Conservation (phyloP, 768 basidiomycete species). For the Tulasnella calospora region DNA sequence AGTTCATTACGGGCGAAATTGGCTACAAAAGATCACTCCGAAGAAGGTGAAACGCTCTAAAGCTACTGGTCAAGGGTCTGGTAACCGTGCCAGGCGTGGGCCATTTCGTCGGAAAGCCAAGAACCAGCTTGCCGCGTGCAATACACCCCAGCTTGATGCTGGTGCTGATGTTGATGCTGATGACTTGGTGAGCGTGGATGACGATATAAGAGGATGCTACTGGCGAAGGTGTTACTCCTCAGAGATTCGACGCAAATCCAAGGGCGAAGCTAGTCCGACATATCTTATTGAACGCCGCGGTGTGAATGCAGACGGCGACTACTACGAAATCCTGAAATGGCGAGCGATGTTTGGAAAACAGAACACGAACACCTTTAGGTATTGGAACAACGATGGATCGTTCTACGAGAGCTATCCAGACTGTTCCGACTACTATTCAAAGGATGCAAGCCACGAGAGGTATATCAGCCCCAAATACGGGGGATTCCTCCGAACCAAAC, state of each 20-base stretch:
- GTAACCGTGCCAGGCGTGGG: neutral
- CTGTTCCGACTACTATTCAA: neutral
- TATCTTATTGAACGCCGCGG: neutral
- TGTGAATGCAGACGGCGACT: neutral
- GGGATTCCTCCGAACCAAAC: neutral
- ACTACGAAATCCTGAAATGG: neutral
- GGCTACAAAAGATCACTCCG: too few relatives aligned
- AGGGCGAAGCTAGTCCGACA: neutral
- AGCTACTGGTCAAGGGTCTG: too few relatives aligned
- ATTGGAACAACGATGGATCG: neutral
- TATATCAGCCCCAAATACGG: neutral
- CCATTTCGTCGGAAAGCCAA: neutral
- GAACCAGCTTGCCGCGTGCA: neutral
- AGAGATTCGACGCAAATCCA: neutral
- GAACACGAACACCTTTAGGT: neutral
- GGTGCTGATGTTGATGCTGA: neutral
- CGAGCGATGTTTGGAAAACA: neutral
- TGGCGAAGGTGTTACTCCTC: neutral
- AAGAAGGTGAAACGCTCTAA: too few relatives aligned
- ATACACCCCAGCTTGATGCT: neutral
- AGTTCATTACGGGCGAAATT: too few relatives aligned
- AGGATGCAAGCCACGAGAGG: neutral
- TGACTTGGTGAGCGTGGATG: neutral
- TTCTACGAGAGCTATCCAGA: neutral
- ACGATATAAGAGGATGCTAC: neutral